Evolutionary conservation across 495 filamentous ascomycete genomes (phyloP).

Genomic region (Penicillium turbatum): DNA sequence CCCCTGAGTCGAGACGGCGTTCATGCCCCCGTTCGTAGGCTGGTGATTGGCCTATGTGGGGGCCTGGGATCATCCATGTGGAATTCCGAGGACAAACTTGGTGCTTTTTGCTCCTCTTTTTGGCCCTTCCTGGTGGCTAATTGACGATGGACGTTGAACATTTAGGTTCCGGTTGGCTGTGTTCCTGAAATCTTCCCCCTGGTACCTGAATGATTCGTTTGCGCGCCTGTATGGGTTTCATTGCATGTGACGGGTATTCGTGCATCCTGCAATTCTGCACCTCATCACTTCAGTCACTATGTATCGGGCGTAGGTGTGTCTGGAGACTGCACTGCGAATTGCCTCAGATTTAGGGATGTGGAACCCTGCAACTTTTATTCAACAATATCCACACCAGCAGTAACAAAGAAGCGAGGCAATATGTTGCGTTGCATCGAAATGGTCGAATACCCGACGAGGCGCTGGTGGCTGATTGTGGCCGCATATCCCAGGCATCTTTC

Average conservation of each 20-base stretch:
- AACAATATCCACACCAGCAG: neutral
- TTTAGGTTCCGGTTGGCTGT: neutral
- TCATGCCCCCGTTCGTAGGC: neutral
- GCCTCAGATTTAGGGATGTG: neutral
- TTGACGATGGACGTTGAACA: neutral
- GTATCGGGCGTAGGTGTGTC: neutral
- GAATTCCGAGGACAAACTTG: slow-evolving; percentile 1
- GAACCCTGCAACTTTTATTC: neutral
- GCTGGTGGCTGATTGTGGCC: slow-evolving; percentile 1
- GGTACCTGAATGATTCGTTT: slow-evolving; percentile 3
- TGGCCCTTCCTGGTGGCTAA: slow-evolving; percentile 1
- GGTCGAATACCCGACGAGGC: neutral
- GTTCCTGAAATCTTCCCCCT: slow-evolving; percentile 7
- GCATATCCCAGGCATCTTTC: neutral
- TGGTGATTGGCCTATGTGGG: slow-evolving; percentile 4
- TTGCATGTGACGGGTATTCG: neutral
- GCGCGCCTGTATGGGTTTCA: neutral
- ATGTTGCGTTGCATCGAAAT: neutral
- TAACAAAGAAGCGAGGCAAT: neutral
- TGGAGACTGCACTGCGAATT: neutral
- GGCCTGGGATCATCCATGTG: slow-evolving; percentile 4
- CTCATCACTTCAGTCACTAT: neutral
- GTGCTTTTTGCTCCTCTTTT: neutral
- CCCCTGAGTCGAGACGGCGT: neutral
- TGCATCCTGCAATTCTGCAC: neutral